Percentiles rank a stretch among this genome's conserved stretches.
phyloP scores from a whole-genome alignment of 257 asterid species.

The Fraxinus excelsior region DNA sequence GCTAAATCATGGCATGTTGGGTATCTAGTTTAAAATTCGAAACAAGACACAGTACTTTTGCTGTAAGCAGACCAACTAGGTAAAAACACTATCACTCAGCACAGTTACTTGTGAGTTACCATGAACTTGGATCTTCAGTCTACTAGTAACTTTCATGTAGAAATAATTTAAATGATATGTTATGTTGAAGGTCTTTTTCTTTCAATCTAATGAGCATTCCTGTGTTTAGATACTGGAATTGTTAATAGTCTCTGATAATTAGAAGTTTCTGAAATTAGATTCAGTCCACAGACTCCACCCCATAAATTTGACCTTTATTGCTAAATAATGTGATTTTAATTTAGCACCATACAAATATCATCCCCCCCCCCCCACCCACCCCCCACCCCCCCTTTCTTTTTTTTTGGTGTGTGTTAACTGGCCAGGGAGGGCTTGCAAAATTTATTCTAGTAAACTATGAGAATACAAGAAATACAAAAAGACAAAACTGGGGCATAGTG shows the following conservation, averaged over 20 bases:
- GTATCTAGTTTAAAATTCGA: too few species aligned
- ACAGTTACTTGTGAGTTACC: background rate
- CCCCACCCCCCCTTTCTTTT: background rate
- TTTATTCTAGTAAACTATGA: too few species aligned
- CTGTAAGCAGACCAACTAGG: background rate
- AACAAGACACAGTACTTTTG: background rate
- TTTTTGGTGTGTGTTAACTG: background rate
- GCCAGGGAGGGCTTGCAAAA: too few species aligned
- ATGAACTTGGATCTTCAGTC: background rate
- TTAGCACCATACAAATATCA: background rate
- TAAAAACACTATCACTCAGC: background rate
- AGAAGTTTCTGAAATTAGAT: too few species aligned
- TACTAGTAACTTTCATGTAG: background rate
- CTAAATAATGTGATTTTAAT: too few species aligned
- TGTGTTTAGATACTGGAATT: background rate
- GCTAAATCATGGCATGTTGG: too few species aligned
- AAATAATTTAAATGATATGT: background rate
- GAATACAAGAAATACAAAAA: too few species aligned
- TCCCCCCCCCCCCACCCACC: too few species aligned
- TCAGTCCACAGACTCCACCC: too few species aligned
- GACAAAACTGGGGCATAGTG: too few species aligned
- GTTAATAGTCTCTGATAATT: too few species aligned
- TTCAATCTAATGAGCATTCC: background rate
- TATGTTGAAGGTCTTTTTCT: background rate
- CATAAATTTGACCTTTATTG: too few species aligned